A percentile compares a stretch with the other conserved stretches of the same genome.
phyloP scores from a whole-genome alignment of 2,329 filamentous ascomycete genomes.

The Dendryphion nanum region DNA sequence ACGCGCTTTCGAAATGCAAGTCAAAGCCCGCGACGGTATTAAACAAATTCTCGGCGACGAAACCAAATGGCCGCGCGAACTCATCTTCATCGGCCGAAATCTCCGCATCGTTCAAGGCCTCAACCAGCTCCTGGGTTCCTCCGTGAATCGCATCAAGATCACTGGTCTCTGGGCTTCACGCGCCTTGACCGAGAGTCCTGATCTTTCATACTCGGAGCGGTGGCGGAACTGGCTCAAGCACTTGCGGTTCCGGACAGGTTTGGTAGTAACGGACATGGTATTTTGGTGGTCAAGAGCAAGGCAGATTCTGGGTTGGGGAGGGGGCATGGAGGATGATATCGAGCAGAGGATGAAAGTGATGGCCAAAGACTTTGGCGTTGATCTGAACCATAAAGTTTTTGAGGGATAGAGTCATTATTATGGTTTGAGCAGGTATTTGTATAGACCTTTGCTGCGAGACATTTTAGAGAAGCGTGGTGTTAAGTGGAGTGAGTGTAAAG shows the following conservation, averaged over 20 bases:
- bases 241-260: constrained; percentile 74
- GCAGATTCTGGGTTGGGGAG: constrained; percentile 73
- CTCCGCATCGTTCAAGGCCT: constrained; percentile 91
- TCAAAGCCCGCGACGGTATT: constrained; percentile 68
- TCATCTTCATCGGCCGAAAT: constrained; percentile 89
- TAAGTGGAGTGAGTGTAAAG: background rate
- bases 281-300: constrained; percentile 80
- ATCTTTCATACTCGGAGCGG: constrained; percentile 62
- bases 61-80: constrained; percentile 83
- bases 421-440: too few species aligned
- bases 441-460: background rate
- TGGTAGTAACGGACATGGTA: constrained; percentile 73
- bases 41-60: constrained; percentile 81
- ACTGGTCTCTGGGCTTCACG: constrained; percentile 87
- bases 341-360: constrained; percentile 83
- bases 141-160: constrained; percentile 89
- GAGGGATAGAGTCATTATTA: too few species aligned
- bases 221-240: constrained; percentile 72
- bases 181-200: constrained; percentile 73
- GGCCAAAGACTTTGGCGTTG: constrained; percentile 87
- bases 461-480: constrained; percentile 36
- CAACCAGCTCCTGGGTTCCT: constrained; percentile 85
- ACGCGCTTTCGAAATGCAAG: constrained; percentile 75
- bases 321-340: constrained; percentile 92
- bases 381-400: constrained; percentile 85